These are phyloP conservation scores for Aspergillus tamarii DNA, from an alignment of 2,329 filamentous ascomycete genomes.

Conservation along the genomic window DNA sequence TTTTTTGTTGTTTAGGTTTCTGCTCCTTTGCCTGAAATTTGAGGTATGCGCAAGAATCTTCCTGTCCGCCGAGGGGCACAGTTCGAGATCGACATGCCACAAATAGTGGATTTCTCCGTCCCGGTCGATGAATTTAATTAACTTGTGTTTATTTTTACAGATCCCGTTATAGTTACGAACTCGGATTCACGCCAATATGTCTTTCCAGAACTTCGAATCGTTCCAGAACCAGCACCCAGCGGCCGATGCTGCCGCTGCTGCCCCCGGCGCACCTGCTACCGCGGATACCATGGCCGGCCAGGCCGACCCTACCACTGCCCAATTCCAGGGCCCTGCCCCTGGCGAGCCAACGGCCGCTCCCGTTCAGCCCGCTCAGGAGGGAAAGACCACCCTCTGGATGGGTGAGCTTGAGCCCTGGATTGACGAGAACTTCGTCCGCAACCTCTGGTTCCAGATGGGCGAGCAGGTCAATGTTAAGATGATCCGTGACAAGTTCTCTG, in stretches of 20 bases:
- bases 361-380: constrained; percentile 56
- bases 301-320: constrained; percentile 58
- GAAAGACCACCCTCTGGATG: constrained; percentile 73
- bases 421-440: constrained; percentile 97
- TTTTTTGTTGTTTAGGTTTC: constrained; percentile 24
- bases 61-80: background rate
- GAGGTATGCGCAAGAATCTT: constrained; percentile 21
- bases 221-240: constrained; percentile 64
- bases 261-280: constrained; percentile 50
- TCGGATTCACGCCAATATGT: constrained; percentile 54
- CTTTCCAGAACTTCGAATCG: constrained; percentile 67
- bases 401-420: constrained; percentile 99
- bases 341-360: constrained; percentile 46
- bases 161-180: constrained; percentile 26
- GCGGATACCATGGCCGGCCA: constrained; percentile 60
- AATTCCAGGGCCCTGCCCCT: constrained; percentile 53
- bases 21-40: constrained; percentile 24
- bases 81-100: background rate
- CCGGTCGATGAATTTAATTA: background rate
- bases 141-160: constrained; percentile 10
- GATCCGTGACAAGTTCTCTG: constrained; percentile 98
- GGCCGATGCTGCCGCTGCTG: constrained; percentile 56
- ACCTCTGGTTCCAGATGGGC: constrained; percentile 88
- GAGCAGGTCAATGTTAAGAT: constrained; percentile 99
- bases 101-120: background rate